Evolutionary conservation across 768 basidiomycete species (phyloP), one percentile per base, ranked within the genome.

Genomic region (Termitomyces heimii): DNA sequence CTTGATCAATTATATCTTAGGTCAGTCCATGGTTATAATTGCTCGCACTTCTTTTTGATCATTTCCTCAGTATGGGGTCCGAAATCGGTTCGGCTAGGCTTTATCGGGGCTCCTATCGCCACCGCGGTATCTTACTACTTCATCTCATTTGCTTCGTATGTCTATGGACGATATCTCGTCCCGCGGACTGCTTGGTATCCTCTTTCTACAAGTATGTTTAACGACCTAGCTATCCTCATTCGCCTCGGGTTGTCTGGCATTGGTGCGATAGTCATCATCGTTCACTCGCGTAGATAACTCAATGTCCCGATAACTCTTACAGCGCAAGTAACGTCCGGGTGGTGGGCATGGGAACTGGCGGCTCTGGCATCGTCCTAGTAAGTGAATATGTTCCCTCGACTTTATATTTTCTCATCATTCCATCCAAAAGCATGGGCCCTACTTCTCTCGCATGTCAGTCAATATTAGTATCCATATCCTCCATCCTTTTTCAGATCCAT

Each of bases 401-500:
- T 22, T 43, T 1, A 13, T 10, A 2, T 13, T 22, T 12, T 43
- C 42, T 22, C 12, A 13, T 43, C 22, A 22, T 22, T 12, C 10
- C 42, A 4, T 22, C 12, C 12, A 20, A 13, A 40, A 43, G 42
- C 22, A 20, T 43, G 22, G 42, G 42, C 42, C 42, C 42, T 43
- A 43, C 12, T 43, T 43, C 42, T 43, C 20, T 43, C 42, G 42
- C 42, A 43, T 43, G 42, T 6, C 42, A 43, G 20, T 43, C 42
- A 43, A 43, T 43, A 20, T 43, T 43, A 22, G 42, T 31, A 48
- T 18, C 83, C 13, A 89, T 88, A 26, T 77, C 81, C 18, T 88
- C 86, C 0, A 82, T 80, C 3, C 85, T 85, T 2, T 94, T 81
- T 67, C 93, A 95, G 68, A 85, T 87, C 1, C 91, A 93, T 0